phyloP scores from a whole-genome alignment of 495 filamentous ascomycete genomes.

The Tirmania nivea region DNA sequence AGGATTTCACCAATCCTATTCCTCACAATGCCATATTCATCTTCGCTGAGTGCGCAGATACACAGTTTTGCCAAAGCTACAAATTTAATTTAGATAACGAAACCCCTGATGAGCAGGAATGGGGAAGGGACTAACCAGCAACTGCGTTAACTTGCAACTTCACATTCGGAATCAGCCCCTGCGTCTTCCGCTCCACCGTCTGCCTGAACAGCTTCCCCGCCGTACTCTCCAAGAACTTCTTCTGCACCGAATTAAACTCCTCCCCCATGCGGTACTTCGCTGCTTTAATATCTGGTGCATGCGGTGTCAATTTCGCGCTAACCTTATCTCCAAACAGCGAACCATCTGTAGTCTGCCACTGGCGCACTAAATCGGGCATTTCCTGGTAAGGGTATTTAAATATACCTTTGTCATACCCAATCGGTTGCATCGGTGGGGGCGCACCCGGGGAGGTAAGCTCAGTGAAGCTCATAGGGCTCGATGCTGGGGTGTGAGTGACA shows the following conservation, averaged over 20 bases:
- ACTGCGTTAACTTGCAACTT: slow-evolving; percentile 13
- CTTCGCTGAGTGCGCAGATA: slow-evolving; percentile 54
- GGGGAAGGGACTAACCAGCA: slow-evolving; percentile 1
- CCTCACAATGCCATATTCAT: slow-evolving; percentile 70
- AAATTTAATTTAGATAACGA: not conserved
- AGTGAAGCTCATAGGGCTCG: no score
- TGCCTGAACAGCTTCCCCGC: slow-evolving; percentile 47
- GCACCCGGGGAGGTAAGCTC: no score
- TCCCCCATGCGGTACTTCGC: no score
- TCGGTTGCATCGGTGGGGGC: no score
- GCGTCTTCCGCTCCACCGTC: slow-evolving; percentile 29
- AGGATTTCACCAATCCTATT: slow-evolving; percentile 52
- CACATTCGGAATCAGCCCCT: slow-evolving; percentile 14
- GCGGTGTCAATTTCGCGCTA: no score
- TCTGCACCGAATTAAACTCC: not conserved
- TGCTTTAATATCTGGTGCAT: no score
- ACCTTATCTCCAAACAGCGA: no score
- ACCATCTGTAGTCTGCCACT: no score
- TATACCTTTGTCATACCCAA: no score
- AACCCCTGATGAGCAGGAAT: not conserved
- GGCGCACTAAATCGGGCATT: no score
- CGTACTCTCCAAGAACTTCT: not conserved
- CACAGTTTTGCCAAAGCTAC: slow-evolving; percentile 42
- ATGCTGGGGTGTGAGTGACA: no score
- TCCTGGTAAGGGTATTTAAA: no score